phyloP scores from a whole-genome alignment of 2,329 filamentous ascomycete genomes.

The Claviceps africana region DNA sequence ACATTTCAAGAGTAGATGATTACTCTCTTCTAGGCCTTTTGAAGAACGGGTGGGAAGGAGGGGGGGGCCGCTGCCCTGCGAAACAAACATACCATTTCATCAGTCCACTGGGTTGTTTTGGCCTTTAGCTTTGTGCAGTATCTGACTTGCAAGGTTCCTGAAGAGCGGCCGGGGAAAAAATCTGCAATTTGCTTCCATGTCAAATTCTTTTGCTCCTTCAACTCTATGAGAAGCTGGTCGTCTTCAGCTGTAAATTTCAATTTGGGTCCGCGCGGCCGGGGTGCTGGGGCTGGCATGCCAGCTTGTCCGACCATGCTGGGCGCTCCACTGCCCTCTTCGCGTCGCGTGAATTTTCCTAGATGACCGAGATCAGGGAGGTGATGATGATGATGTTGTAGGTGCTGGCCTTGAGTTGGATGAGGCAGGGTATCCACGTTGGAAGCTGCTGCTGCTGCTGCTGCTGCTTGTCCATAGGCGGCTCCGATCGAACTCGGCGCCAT shows the following conservation, averaged over 20 bases:
- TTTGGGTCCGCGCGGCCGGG: slow-evolving; percentile 72
- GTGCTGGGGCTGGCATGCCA: slow-evolving; percentile 75
- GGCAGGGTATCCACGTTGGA: slow-evolving; percentile 2
- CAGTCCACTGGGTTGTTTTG: slow-evolving; percentile 85
- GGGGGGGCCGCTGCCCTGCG: not conserved
- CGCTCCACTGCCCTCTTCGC: slow-evolving; percentile 46
- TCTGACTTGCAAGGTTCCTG: slow-evolving; percentile 79
- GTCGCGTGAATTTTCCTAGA: slow-evolving; percentile 52
- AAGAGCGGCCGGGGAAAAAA: slow-evolving; percentile 84
- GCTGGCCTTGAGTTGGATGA: slow-evolving; percentile 5
- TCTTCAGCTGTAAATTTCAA: slow-evolving; percentile 90
- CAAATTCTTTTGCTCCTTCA: slow-evolving; percentile 88
- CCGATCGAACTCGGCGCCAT: slow-evolving; percentile 41
- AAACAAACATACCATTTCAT: slow-evolving; percentile 60
- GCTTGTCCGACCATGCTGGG: slow-evolving; percentile 77
- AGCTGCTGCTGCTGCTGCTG: slow-evolving; percentile 17
- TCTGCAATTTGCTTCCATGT: slow-evolving; percentile 98
- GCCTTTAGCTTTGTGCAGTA: slow-evolving; percentile 94
- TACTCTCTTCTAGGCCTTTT: not conserved
- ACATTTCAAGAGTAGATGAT: not conserved
- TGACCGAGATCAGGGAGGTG: slow-evolving; percentile 61
- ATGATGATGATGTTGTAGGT: slow-evolving; percentile 67
- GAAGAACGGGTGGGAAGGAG: not conserved
- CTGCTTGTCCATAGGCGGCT: slow-evolving; percentile 34
- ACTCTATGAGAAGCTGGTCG: slow-evolving; percentile 71